Base-by-base conservation (phyloP, 805 yeast genomes). In the Saturnispora zaruensis region DNA sequence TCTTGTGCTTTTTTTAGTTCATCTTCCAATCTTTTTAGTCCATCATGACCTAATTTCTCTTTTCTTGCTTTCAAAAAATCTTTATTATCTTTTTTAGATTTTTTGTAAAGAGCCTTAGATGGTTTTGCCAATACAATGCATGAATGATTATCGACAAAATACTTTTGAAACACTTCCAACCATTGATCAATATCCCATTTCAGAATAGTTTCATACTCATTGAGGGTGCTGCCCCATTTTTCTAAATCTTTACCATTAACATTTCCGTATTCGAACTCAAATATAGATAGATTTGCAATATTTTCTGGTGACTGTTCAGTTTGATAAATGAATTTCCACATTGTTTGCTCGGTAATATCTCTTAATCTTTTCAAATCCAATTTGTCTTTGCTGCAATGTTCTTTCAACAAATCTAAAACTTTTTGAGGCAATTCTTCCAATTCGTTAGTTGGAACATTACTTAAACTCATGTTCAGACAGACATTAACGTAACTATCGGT, bases 221-320 rank as follows among this genome's bases (percentile, higher is more conserved):
- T 58, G 46, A 87, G 66, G 46, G 75, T 72, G 52, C 76, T 74
- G 23, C 79, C 55, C 74, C 84, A 77, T n/a, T 65, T 63, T 3
- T 69, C 65, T 51, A 91, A 68, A 48, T 81, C 79, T 6, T 75
- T 64, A 2, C 86, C 86, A 50, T 79, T 80, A 2, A 64, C 57
- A 44, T 78, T 71, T 45, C 96, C 96, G 60, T 91, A 93, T 8
- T 88, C 61, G 64, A 88, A 91, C 58, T 87, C 95, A 36, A 74
- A 73, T 46, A 88, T 84, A 6, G 89, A 88, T 52, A 81, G 71
- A 41, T 76, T 77, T 0, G 88, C 75, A 48, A 89, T 70, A 5
- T 73, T 68, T 24, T 76, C 76, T 3, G 90, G 75, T 21, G 79
- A 76, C 52, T 77, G 79, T 64, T 86, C 95, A 34, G 82, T 72